These are phyloP conservation scores for Ilyonectria sp. DNA, from an alignment of 2,329 filamentous ascomycete genomes.

Conservation along the genomic window DNA sequence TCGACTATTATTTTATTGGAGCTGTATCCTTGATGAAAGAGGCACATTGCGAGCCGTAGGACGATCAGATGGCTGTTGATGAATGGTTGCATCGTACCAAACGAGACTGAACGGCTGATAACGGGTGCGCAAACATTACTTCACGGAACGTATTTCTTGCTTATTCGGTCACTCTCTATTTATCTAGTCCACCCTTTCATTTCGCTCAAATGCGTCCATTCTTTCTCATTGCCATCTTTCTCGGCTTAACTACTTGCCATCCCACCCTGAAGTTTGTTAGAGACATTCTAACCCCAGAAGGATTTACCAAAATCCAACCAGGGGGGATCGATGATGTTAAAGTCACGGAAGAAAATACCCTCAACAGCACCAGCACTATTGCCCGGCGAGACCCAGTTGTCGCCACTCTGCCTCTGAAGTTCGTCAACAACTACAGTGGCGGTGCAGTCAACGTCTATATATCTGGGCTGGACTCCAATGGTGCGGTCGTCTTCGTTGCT, in stretches of 20 bases:
- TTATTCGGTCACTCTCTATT: too few relatives aligned
- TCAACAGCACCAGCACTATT: constrained; percentile 53
- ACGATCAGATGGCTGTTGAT: too few relatives aligned
- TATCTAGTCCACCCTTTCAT: constrained; percentile 18
- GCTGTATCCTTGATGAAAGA: too few relatives aligned
- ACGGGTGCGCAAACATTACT: too few relatives aligned
- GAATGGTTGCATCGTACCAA: too few relatives aligned
- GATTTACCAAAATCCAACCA: constrained; percentile 52
- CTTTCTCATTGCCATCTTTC: constrained; percentile 38
- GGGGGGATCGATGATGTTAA: constrained; percentile 52
- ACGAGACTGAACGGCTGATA: too few relatives aligned
- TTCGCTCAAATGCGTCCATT: constrained; percentile 45
- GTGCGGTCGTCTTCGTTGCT: constrained; percentile 60
- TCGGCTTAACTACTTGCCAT: constrained; percentile 38
- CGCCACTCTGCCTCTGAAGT: constrained; percentile 46
- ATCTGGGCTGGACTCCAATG: constrained; percentile 58
- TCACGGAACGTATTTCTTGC: too few relatives aligned
- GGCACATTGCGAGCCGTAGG: too few relatives aligned
- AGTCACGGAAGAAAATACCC: constrained; percentile 56
- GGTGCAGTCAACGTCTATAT: constrained; percentile 62
- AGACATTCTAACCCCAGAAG: constrained; percentile 31
- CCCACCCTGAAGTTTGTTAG: constrained; percentile 30
- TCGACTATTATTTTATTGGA: too few relatives aligned
- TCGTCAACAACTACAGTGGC: constrained; percentile 61
- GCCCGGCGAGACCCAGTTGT: constrained; percentile 11